phyloP scores from a whole-genome alignment of 2,329 filamentous ascomycete species.

The Aspergillus persii region DNA sequence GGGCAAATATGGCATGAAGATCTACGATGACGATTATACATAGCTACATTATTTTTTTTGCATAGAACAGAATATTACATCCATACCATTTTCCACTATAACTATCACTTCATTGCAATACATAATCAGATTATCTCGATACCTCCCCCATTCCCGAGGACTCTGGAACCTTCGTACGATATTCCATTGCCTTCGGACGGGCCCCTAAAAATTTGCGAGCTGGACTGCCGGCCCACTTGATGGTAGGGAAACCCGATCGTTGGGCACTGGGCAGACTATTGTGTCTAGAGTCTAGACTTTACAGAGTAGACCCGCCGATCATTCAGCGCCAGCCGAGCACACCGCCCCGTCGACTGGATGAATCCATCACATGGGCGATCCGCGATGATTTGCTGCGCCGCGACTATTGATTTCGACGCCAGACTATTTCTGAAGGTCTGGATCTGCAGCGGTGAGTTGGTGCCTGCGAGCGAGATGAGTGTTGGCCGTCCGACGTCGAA shows the following conservation, averaged over 20 bases:
- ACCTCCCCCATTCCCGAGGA: background rate
- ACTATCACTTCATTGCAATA: background rate
- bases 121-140: background rate
- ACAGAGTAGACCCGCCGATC: constrained; percentile 6
- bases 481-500: background rate
- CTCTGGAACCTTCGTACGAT: background rate
- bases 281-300: background rate
- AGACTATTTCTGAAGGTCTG: background rate
- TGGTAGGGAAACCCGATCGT: constrained; percentile 3
- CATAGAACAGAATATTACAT: background rate
- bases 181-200: background rate
- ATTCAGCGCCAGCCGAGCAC: background rate
- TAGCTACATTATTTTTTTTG: constrained; percentile 3
- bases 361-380: constrained; percentile 8
- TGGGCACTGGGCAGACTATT: constrained; percentile 8
- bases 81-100: background rate
- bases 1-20: background rate
- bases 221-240: background rate
- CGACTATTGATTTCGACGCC: background rate
- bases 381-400: background rate
- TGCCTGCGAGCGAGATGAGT: background rate
- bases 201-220: background rate
- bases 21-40: constrained; percentile 7
- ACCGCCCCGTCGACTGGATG: constrained; percentile 5
- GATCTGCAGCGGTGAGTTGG: background rate